Conservation (phyloP, 192 early-diverging fungal genomes). For the Pecoramyces ruminantium region DNA sequence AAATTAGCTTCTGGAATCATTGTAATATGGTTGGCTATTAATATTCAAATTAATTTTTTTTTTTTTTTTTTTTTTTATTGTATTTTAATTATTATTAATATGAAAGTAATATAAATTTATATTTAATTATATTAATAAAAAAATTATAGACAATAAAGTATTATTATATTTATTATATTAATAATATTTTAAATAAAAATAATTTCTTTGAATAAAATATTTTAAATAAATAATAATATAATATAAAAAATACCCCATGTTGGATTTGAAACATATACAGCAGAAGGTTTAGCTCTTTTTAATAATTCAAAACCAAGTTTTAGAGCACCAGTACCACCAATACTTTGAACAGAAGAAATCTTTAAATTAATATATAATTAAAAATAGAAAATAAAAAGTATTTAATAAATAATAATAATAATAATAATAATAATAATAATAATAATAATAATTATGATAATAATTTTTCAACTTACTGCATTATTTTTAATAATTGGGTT, state of each 20-base stretch:
- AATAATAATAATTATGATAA: too few species aligned
- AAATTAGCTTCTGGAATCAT: conserved; percentile 79
- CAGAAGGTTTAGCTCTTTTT: conserved; percentile 21
- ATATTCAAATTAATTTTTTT: not conserved
- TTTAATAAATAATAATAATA: too few species aligned
- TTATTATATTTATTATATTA: too few species aligned
- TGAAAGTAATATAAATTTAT: too few species aligned
- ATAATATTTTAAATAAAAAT: not conserved
- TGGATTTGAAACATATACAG: conserved; percentile 79
- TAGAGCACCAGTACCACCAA: conserved; percentile 89
- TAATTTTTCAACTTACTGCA: conserved; percentile 21
- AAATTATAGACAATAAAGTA: too few species aligned
- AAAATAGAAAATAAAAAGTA: not conserved
- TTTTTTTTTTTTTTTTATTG: too few species aligned
- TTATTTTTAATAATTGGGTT: conserved; percentile 50
- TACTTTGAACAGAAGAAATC: conserved; percentile 58
- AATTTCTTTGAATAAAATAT: not conserved
- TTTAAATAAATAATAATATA: not conserved
- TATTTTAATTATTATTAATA: too few species aligned
- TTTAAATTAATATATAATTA: not conserved
- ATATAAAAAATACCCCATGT: conserved; percentile 48
- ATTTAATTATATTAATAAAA: too few species aligned
- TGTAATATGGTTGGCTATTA: conserved; percentile 57
- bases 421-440: too few species aligned
- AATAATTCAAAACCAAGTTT: conserved; percentile 74